A percentile compares a stretch with the other conserved stretches of the same genome.
Conservation (phyloP, 106 monocot species). For the Iris macrosiphon region DNA sequence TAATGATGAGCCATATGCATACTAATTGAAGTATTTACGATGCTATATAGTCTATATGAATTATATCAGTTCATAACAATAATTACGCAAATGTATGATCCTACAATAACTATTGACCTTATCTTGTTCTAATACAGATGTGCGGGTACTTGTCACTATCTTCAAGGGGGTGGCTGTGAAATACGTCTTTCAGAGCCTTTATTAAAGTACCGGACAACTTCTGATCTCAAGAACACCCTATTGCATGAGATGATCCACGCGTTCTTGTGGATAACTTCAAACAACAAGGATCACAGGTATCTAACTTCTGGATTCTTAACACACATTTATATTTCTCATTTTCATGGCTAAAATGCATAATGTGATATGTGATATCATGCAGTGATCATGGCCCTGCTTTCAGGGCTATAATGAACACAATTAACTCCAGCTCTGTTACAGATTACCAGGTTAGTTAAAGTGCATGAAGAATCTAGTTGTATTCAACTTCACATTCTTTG, state of each 20-base stretch:
- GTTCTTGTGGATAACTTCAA: slow-evolving; percentile 25
- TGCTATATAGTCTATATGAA: too few relatives aligned
- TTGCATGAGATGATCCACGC: slow-evolving; percentile 56
- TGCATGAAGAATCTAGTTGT: background rate
- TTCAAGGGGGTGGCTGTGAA: slow-evolving; percentile 16
- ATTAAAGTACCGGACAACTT: slow-evolving; percentile 13
- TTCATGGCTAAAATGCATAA: too few relatives aligned
- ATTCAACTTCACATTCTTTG: too few relatives aligned
- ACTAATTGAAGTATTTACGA: too few relatives aligned
- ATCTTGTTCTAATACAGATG: too few relatives aligned
- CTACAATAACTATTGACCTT: too few relatives aligned
- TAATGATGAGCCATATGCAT: too few relatives aligned
- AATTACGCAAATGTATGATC: too few relatives aligned
- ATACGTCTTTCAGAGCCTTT: slow-evolving; percentile 29
- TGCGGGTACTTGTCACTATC: slow-evolving; percentile 31
- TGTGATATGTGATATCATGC: too few relatives aligned
- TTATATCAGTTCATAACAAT: too few relatives aligned
- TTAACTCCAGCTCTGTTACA: slow-evolving; percentile 15
- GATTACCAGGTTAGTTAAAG: slow-evolving; percentile 25
- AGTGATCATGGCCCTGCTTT: slow-evolving; percentile 33
- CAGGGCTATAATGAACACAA: slow-evolving; percentile 17
- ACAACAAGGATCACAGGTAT: slow-evolving; percentile 28
- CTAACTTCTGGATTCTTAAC: background rate
- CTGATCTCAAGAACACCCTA: slow-evolving; percentile 33
- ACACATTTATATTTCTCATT: too few relatives aligned